Evolutionary conservation across 2,329 filamentous ascomycete species (phyloP).

Genomic region (Sphaerostilbella broomeana): DNA sequence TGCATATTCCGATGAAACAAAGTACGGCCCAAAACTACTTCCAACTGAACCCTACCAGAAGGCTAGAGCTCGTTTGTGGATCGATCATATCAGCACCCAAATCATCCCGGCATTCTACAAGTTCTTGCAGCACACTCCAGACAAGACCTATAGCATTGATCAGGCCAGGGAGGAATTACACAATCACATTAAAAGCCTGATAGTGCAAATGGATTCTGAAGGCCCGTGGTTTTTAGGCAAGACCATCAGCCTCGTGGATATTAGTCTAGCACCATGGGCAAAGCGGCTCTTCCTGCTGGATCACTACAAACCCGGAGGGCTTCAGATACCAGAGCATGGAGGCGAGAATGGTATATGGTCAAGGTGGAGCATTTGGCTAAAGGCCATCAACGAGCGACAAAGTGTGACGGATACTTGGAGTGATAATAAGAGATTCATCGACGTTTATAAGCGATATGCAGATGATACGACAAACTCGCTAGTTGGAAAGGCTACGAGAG

Average conservation of each 20-base stretch:
- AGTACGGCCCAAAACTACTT: slow-evolving; percentile 44
- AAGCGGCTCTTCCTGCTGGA: slow-evolving; percentile 67
- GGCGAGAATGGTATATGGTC: slow-evolving; percentile 53
- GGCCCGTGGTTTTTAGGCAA: slow-evolving; percentile 61
- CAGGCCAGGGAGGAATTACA: slow-evolving; percentile 54
- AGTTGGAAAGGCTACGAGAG: slow-evolving; percentile 55
- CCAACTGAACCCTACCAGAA: slow-evolving; percentile 57
- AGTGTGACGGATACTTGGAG: slow-evolving; percentile 65
- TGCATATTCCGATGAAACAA: slow-evolving; percentile 45
- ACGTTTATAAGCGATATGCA: slow-evolving; percentile 62
- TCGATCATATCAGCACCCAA: slow-evolving; percentile 60
- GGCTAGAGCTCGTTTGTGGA: slow-evolving; percentile 64
- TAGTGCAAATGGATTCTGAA: slow-evolving; percentile 50
- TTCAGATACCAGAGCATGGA: slow-evolving; percentile 41
- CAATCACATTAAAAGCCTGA: slow-evolving; percentile 51
- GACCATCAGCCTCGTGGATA: slow-evolving; percentile 60
- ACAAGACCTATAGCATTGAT: slow-evolving; percentile 42
- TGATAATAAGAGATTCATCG: slow-evolving; percentile 58
- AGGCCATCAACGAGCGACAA: slow-evolving; percentile 50
- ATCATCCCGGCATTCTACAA: slow-evolving; percentile 66
- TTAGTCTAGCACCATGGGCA: slow-evolving; percentile 67
- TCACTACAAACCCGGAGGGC: slow-evolving; percentile 58
- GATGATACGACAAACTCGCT: slow-evolving; percentile 58
- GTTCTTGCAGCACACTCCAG: slow-evolving; percentile 47
- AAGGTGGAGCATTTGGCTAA: slow-evolving; percentile 59